Percentiles rank a stretch among this genome's conserved stretches.
phyloP scores from a whole-genome alignment of 495 filamentous ascomycete genomes.

The Aspergillus bertholletiae region DNA sequence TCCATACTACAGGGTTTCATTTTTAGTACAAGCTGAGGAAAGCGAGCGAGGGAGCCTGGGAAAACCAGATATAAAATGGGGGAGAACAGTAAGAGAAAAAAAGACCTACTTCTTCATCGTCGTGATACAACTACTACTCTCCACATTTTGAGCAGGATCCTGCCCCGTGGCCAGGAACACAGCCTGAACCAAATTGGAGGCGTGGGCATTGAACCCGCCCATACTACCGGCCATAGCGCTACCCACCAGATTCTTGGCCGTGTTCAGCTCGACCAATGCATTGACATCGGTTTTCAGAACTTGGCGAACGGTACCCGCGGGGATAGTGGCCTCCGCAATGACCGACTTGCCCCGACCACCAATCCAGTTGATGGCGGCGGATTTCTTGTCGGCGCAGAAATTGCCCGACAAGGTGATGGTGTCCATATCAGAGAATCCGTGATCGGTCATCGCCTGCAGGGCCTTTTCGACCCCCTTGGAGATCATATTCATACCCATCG shows the following conservation, averaged over 20 bases:
- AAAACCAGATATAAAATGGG: no score
- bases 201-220: slow-evolving; percentile 97
- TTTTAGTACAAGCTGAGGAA: no score
- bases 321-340: slow-evolving; percentile 95
- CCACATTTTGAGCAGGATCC: slow-evolving; percentile 96
- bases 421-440: slow-evolving; percentile 92
- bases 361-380: slow-evolving; percentile 98
- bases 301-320: slow-evolving; percentile 75
- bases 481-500: slow-evolving; percentile 99
- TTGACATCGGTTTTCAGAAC: slow-evolving; percentile 93
- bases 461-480: slow-evolving; percentile 97
- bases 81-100: no score
- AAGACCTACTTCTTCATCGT: slow-evolving; percentile 94
- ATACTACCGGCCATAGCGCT: slow-evolving; percentile 95
- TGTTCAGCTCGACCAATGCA: slow-evolving; percentile 85
- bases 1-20: no score
- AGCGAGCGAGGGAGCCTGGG: no score
- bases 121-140: slow-evolving; percentile 96
- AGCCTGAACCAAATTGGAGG: slow-evolving; percentile 94
- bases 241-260: slow-evolving; percentile 92
- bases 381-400: slow-evolving; percentile 98
- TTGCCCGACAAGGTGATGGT: slow-evolving; percentile 96
- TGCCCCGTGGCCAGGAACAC: slow-evolving; percentile 97
- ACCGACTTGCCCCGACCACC: slow-evolving; percentile 96
- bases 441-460: slow-evolving; percentile 84